phyloP scores from a whole-genome alignment of 2,329 filamentous ascomycete genomes.

The Stachybotrys elegans region DNA sequence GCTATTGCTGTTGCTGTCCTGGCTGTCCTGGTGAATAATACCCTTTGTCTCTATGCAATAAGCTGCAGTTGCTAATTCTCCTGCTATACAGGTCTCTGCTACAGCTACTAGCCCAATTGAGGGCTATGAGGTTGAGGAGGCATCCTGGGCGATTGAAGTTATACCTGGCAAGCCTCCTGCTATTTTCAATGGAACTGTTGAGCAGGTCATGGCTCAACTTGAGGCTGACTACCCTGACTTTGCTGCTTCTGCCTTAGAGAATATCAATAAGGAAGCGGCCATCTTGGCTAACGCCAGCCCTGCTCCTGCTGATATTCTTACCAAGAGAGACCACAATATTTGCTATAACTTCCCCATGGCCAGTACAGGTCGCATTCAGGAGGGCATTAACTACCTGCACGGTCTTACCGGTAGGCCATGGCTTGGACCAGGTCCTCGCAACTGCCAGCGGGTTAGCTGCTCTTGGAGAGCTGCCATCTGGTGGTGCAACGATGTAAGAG shows the following conservation, averaged over 20 bases:
- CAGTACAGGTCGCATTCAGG: neutral
- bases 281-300: too few species aligned
- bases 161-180: conserved; percentile 24
- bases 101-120: neutral
- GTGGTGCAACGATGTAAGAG: neutral
- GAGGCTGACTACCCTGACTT: neutral
- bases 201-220: conserved; percentile 14
- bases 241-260: too few species aligned
- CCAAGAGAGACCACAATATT: neutral
- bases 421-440: neutral
- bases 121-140: neutral
- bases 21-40: too few species aligned
- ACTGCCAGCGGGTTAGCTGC: neutral
- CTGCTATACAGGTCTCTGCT: too few species aligned
- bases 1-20: too few species aligned
- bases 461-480: neutral
- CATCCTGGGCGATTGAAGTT: conserved; percentile 26
- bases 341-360: neutral
- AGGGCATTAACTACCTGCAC: neutral
- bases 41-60: too few species aligned
- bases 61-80: too few species aligned
- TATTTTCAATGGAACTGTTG: conserved; percentile 26
- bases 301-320: too few species aligned
- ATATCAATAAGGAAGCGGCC: too few species aligned
- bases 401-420: neutral